Base-by-base conservation (phyloP, 495 filamentous ascomycete genomes). In the Lentithecium fluviatile region DNA sequence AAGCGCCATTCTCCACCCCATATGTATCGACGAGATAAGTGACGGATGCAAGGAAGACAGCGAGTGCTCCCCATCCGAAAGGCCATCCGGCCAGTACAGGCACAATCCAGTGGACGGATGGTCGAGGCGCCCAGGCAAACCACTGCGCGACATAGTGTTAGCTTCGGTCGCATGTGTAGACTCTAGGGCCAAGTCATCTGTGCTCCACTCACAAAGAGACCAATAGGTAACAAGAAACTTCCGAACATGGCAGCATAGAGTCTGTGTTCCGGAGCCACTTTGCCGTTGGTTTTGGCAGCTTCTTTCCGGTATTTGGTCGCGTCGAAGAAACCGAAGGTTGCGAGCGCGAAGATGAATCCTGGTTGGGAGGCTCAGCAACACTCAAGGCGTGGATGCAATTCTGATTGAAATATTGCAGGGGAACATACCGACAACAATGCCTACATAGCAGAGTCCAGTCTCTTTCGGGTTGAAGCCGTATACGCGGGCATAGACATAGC, bases 231-330 rank as follows among this genome's bases (percentile, higher is more conserved):
- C 2, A 79, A 72, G 48, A 82, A 40, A 60, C 80, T 80, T 1
- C 84, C 85, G 21, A 87, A 73, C 81, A 88, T 80, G 17, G 82
- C 81, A 6, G 78, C 71, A 47, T 82, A 81, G 26, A 88, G 70
- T 15, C 84, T 76, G 52, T 83, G 75, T 55, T 84, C 86, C 0
- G n/a, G n/a, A n/a, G n/a, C n/a, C n/a, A n/a, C n/a, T n/a, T n/a
- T n/a, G n/a, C n/a, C n/a, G n/a, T n/a, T n/a, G n/a, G n/a, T n/a
- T n/a, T n/a, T n/a, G n/a, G n/a, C n/a, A n/a, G n/a, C n/a, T n/a
- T n/a, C n/a, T n/a, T n/a, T n/a, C n/a, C n/a, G n/a, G n/a, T n/a
- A n/a, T n/a, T n/a, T n/a, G n/a, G n/a, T n/a, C n/a, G n/a, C n/a
- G n/a, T n/a, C n/a, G n/a, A n/a, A n/a, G n/a, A n/a, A n/a, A n/a